Evolutionary conservation across 2,329 filamentous ascomycete species (phyloP).

Genomic region (Decorospora gaudefroyi): DNA sequence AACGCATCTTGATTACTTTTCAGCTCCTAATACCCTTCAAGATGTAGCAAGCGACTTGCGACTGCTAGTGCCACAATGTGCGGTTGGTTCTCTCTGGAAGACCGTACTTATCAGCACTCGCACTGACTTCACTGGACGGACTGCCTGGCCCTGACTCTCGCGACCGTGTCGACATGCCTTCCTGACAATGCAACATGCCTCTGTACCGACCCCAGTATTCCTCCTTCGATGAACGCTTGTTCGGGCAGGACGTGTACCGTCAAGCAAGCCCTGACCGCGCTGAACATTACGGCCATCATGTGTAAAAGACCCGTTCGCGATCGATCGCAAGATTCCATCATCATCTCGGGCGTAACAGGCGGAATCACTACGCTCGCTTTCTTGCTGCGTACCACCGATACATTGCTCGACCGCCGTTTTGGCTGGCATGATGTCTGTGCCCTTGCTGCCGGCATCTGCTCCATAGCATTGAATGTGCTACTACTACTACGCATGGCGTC

Average conservation of each 20-base stretch:
- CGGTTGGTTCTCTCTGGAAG: too few relatives aligned
- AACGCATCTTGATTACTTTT: not conserved
- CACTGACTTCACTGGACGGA: too few relatives aligned
- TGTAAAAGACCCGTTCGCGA: slow-evolving; percentile 3
- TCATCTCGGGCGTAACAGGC: not conserved
- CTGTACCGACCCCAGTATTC: not conserved
- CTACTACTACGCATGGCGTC: slow-evolving; percentile 1
- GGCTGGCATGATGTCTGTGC: slow-evolving; percentile 6
- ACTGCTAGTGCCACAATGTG: too few relatives aligned
- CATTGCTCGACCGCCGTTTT: not conserved
- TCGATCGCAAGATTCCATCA: not conserved
- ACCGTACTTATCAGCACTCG: too few relatives aligned
- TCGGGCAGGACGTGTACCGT: not conserved
- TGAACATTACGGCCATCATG: slow-evolving; percentile 1
- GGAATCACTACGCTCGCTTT: not conserved
- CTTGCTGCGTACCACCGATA: not conserved
- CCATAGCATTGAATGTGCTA: slow-evolving; percentile 1
- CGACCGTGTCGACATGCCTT: too few relatives aligned
- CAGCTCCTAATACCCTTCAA: not conserved
- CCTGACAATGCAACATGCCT: too few relatives aligned
- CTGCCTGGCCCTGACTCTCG: too few relatives aligned
- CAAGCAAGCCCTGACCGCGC: slow-evolving; percentile 1
- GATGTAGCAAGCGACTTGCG: not conserved
- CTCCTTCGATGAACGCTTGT: not conserved
- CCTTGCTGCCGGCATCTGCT: not conserved